Evolutionary conservation across 164 flowering plant genomes (phyloP), one percentile per base, ranked within the genome.

Genomic region (Amborella trichopoda): DNA sequence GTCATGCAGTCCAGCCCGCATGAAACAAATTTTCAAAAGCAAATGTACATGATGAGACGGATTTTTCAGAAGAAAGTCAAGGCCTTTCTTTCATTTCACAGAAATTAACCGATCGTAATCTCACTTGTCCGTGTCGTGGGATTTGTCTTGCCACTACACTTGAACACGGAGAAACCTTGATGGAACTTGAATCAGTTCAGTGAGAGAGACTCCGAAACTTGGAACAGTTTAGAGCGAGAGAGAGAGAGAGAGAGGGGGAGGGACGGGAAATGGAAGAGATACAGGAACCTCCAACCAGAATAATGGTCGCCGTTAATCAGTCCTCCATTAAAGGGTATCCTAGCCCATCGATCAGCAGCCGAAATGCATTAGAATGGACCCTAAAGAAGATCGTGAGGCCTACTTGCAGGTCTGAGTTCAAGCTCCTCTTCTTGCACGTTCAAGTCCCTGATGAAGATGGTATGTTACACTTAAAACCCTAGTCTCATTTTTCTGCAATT

Each of bases 391-490:
- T 91, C 59, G 73, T 91, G 16, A 87, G 90, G 24, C 56, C 65
- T 48, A 82, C 81, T 61, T 51, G 51, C 33, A 20, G 82, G 36
- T 91, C 78, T 44, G 34, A 9, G 11, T 38, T n/a, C 41, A 82
- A 71, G 73, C 68, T 91, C 28, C 81, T 84, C 51, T 70, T 91
- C 50, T 80, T 91, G 37, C 96, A 91, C 46, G 96, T 82, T 37
- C 95, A 82, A 67, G 88, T 80, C 32, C 90, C 90, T 3, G 96
- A 80, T 44, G 96, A 84, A 82, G 95, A 91, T 59, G 99, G 98
- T 85, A 25, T 36, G 33, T 44, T 61, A 46, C 44, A 4, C 20
- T 11, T 33, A 13, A 33, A 33, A 33, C 12, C 16, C 37, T 11
- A 33, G 16, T 26, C 8, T 49, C 26, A 46, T 33, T 53, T 27